These are phyloP conservation scores for Tulasnella sp. DNA, from an alignment of 768 basidiomycete genomes.

Conservation along the genomic window DNA sequence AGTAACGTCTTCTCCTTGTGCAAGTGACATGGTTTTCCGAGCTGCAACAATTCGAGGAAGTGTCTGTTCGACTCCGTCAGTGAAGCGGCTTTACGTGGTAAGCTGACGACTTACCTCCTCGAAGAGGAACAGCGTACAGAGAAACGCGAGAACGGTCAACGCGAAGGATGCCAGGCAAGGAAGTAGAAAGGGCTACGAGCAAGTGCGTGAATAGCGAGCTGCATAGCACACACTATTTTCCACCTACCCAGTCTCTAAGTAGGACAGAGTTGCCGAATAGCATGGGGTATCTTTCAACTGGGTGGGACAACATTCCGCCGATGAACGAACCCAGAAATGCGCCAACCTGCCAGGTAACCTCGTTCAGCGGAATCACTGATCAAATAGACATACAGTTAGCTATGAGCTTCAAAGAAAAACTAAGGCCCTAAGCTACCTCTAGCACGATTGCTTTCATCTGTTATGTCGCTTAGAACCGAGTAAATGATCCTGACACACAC, in stretches of 20 bases:
- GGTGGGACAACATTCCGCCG: conserved; percentile 59
- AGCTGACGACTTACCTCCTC: conserved; percentile 26
- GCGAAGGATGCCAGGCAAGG: conserved; percentile 34
- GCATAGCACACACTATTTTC: not conserved
- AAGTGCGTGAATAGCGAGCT: not conserved
- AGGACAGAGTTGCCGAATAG: conserved; percentile 45
- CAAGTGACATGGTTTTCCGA: not conserved
- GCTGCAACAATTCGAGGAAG: not conserved
- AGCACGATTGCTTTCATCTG: conserved; percentile 60
- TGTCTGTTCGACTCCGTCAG: not conserved
- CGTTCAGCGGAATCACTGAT: conserved; percentile 16
- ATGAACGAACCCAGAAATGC: conserved; percentile 35
- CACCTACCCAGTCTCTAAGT: conserved; percentile 36
- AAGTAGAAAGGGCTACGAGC: conserved; percentile 33
- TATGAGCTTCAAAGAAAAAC: not conserved
- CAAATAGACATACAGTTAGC: not conserved
- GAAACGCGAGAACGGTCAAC: conserved; percentile 27
- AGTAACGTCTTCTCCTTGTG: not conserved
- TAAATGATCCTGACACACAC: conserved; percentile 40
- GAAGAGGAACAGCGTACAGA: conserved; percentile 28
- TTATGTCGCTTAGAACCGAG: conserved; percentile 60
- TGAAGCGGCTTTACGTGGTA: not conserved
- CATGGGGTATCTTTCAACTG: conserved; percentile 49
- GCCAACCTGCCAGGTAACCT: conserved; percentile 22
- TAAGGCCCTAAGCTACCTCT: conserved; percentile 33